Percentiles rank a stretch among this genome's conserved stretches.
Evolutionary conservation across 108 stramenopile genomes (phyloP).

Genomic region (Skeletonema costatum): DNA sequence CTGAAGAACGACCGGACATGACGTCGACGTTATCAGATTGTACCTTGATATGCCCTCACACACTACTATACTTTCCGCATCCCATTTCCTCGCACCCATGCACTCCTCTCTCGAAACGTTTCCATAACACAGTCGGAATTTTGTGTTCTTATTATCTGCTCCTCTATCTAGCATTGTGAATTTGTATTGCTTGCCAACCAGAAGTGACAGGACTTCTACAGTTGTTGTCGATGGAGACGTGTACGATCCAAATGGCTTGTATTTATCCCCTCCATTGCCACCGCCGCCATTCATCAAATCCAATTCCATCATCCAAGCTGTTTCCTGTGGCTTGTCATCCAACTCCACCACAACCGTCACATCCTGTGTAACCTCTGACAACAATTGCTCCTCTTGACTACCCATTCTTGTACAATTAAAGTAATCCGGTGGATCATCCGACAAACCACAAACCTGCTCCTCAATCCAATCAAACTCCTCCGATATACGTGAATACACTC

Average conservation of each 20-base stretch:
- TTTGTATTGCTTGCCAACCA: slow-evolving; percentile 15
- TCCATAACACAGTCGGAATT: slow-evolving; percentile 36
- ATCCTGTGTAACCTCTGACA: neutral
- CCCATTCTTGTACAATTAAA: slow-evolving; percentile 19
- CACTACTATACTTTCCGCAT: slow-evolving; percentile 6
- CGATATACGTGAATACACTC: slow-evolving; percentile 22
- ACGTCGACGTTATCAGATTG: neutral
- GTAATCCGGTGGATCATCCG: slow-evolving; percentile 31
- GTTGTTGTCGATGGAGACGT: neutral
- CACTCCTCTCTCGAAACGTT: slow-evolving; percentile 5
- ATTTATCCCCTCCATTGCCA: slow-evolving; percentile 13
- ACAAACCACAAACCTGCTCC: slow-evolving; percentile 27
- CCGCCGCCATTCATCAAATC: slow-evolving; percentile 1
- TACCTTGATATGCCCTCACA: slow-evolving; percentile 20
- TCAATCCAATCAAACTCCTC: slow-evolving; percentile 14
- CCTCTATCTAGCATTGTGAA: slow-evolving; percentile 26
- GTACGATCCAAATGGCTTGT: slow-evolving; percentile 29
- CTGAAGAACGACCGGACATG: neutral
- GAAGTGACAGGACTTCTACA: slow-evolving; percentile 2
- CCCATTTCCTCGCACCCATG: neutral
- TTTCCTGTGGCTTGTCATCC: slow-evolving; percentile 26
- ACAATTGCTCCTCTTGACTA: neutral
- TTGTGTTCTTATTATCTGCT: neutral
- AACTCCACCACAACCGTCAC: slow-evolving; percentile 37
- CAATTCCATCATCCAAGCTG: slow-evolving; percentile 27